Evolutionary conservation across 75 land plant species (phyloP).

Genomic region (Cryptomeria japonica): DNA sequence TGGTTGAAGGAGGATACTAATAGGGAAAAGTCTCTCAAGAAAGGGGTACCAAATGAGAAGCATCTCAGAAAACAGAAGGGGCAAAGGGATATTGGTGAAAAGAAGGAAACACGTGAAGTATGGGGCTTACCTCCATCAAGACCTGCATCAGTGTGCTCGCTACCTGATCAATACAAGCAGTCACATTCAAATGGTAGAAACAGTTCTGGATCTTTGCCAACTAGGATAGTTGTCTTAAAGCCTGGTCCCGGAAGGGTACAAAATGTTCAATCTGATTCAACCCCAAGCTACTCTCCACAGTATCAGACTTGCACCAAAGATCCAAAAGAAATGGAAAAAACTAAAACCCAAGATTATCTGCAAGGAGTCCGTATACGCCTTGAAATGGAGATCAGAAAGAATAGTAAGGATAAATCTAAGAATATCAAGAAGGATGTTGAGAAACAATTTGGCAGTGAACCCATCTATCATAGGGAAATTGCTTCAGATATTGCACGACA

Average conservation of each 20-base stretch:
- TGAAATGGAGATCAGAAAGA: slow-evolving; percentile 14
- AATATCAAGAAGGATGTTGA: not conserved
- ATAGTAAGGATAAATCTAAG: not conserved
- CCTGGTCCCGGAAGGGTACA: slow-evolving; percentile 59
- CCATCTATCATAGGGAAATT: slow-evolving; percentile 48
- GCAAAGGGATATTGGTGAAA: not conserved
- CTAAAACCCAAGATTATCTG: slow-evolving; percentile 14
- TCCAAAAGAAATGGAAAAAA: slow-evolving; percentile 14
- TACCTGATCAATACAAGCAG: not conserved
- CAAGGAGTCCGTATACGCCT: slow-evolving; percentile 11
- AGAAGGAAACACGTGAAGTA: not conserved
- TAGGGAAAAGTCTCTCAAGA: slow-evolving; percentile 12
- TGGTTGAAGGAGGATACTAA: slow-evolving; percentile 13
- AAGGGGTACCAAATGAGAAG: slow-evolving; percentile 26
- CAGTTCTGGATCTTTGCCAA: slow-evolving; percentile 33
- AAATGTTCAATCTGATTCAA: slow-evolving; percentile 28
- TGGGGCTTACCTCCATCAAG: not conserved
- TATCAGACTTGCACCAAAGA: not conserved
- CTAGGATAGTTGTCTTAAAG: slow-evolving; percentile 82
- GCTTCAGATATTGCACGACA: slow-evolving; percentile 57
- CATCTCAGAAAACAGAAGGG: slow-evolving; percentile 21
- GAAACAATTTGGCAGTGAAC: slow-evolving; percentile 20
- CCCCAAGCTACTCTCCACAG: slow-evolving; percentile 29
- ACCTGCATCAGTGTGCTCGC: not conserved
- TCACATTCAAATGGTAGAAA: not conserved